Evolutionary conservation across 768 basidiomycete species (phyloP), one percentile per base, ranked within the genome.

Genomic region (Mycena amicta): DNA sequence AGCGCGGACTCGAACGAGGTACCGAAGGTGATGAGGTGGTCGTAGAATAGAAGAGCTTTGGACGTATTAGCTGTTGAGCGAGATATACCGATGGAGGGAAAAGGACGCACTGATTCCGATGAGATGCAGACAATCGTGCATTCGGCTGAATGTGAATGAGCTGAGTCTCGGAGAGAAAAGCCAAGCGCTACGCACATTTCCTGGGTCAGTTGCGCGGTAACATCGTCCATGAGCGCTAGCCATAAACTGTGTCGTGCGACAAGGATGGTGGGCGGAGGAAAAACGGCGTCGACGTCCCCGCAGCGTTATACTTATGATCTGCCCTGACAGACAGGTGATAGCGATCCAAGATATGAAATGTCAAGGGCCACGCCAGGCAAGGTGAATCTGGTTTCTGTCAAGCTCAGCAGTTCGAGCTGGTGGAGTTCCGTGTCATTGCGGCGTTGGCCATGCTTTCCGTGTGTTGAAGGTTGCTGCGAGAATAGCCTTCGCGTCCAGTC

Each of bases 11-110:
- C n/a, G n/a, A n/a, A n/a, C n/a, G n/a, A n/a, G n/a, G n/a, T n/a
- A 53, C 52, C 52, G 37, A 53, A 41, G n/a, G 50, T 56, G 8
- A 60, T 22, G 28, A 60, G 53, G 25, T 51, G 40, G 40, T 60
- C 58, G 25, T 30, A 55, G 31, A 50, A 54, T 28, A 60, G 16
- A 3, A 55, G 6, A 2, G 47, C 58, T 60, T 23, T n/a, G 43
- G 8, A 8, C 6, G 26, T n/a, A n/a, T n/a, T n/a, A n/a, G 23
- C 25, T 15, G 13, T 5, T 2, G 1, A 5, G 46, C 43, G 22
- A 26, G 1, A n/a, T 20, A 31, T 37, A 27, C 27, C 16, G 15
- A 3, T 15, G 25, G 25, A 45, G n/a, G n/a, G n/a, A n/a, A n/a
- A n/a, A n/a, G n/a, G 2, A 46, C n/a, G 23, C 6, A 55, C 59